A percentile compares a stretch with the other conserved stretches of the same genome.
Conservation (phyloP, 306 rosid species). For the Pterocarpus santalinus region DNA sequence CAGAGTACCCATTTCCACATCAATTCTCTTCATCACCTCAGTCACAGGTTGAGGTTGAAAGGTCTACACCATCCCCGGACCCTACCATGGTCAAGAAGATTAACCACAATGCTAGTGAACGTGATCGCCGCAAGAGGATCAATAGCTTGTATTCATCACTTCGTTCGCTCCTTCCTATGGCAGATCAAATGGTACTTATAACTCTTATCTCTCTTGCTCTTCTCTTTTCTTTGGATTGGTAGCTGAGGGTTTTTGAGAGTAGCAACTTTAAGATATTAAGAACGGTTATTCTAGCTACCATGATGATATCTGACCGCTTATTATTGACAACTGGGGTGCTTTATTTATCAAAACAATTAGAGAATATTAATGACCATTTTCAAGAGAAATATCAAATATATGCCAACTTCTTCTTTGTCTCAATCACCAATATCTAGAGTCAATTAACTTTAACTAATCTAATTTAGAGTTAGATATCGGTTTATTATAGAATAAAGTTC, state of each 20-base stretch:
- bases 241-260: too few species aligned
- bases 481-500: too few species aligned
- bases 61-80: slow-evolving; percentile 31
- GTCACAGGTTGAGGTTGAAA: slow-evolving; percentile 12
- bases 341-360: not conserved
- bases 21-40: slow-evolving; percentile 30
- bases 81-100: slow-evolving; percentile 62
- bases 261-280: too few species aligned
- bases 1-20: slow-evolving; percentile 11
- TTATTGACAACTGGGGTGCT: not conserved
- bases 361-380: too few species aligned
- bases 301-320: not conserved
- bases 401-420: too few species aligned
- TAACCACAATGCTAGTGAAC: slow-evolving; percentile 86
- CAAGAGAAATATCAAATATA: too few species aligned
- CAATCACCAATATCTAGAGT: too few species aligned
- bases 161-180: slow-evolving; percentile 70
- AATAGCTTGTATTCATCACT: slow-evolving; percentile 72
- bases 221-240: not conserved
- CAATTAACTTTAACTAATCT: too few species aligned
- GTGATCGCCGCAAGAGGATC: slow-evolving; percentile 86
- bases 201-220: not conserved
- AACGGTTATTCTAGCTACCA: too few species aligned
- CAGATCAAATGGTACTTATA: slow-evolving; percentile 63
- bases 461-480: too few species aligned